Base-by-base conservation (phyloP, 352 stramenopile species). In the Globisporangium acanthophoron region DNA sequence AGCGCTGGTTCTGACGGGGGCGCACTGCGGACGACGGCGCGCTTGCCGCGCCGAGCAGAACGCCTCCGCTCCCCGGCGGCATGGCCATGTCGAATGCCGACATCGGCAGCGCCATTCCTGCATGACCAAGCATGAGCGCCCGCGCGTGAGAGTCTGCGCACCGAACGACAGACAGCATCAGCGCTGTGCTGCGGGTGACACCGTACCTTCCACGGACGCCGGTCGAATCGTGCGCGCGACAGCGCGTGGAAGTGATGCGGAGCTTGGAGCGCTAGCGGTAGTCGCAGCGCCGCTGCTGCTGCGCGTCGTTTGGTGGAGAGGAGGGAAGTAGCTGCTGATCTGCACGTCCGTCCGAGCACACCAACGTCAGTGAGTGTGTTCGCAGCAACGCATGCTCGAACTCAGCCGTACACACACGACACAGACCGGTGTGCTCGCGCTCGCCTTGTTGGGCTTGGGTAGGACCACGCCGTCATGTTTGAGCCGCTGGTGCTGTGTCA, bases 401-500 rank as follows among this genome's bases (percentile, higher is more conserved):
- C n/a, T 43, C 31, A 27, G 24, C 1, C 48, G 52, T 46, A 12
- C 24, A 61, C 43, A 52, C 40, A 47, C 18, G n/a, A 37, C 29
- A 64, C 29, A 29, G 24, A 49, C n/a, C 20, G 20, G 40, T 12
- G 33, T 41, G 33, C 44, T 31, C 16, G 31, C 51, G 51, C 27
- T 79, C 54, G n/a, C 70, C 56, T 50, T 74, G 56, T 12, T 82
- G 33, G 33, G 33, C 58, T 45, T 45, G 11, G 40, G 12, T 11
- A 45, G 40, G 16, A 45, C 13, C 12, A 45, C 40, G 40, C 40
- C 40, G 7, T 73, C 72, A 50, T 92, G 81, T 66, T 94, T 94
- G 2, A 94, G 64, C n/a, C 71, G 74, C 56, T 89, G 80, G 49
- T 94, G 84, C 47, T 94, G 84, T 16, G 73, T 91, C 20, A 94